Evolutionary conservation across 371 early-diverging fungal genomes (phyloP), one percentile per base, ranked within the genome.

Genomic region (Zancudomyces culisetae): DNA sequence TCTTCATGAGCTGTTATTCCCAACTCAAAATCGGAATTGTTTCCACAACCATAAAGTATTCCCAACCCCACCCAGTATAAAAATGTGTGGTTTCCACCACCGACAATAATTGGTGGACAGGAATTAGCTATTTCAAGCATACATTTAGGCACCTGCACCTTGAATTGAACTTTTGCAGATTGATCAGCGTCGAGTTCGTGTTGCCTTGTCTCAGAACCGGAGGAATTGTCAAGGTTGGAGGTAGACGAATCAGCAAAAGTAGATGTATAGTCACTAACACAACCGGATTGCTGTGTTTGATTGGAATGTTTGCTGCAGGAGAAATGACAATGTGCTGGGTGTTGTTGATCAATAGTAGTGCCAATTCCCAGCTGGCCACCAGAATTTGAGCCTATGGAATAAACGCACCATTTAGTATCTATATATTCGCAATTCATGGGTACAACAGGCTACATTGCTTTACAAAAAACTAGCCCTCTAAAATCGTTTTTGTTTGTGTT

Each of bases 21-120:
- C n/a, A 66, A 57, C 50, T 67, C 57, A 13, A 60, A 60, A 24
- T 60, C 49, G 13, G 15, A 2, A 47, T 62, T 56, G 3, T 53
- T 55, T 1, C 68, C 68, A 35, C 66, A 52, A 18, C 40, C 65
- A 15, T 45, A 50, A 40, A 65, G 40, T 0, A 27, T 27, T 1
- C 35, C 19, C 10, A 62, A 60, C 10, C 51, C 49, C 0, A 29
- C 49, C 21, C 57, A 28, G 58, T 58, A 59, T 1, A 48, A 54
- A 21, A 60, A 59, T 22, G 63, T 52, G 26, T 67, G 68, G 60
- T 67, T 67, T 1, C 68, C 68, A 27, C 68, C 68, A 6, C 68
- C 68, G 4, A 40, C 26, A 2, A 58, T 30, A 8, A 51, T n/a
- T 3, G 51, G 51, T 12, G 51, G 42, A 4, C 24, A 22, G 15